Percentiles rank a stretch among this genome's conserved stretches.
Conservation (phyloP, 1,284 basidiomycete species). For the Cutaneotrichosporon arboriforme region DNA sequence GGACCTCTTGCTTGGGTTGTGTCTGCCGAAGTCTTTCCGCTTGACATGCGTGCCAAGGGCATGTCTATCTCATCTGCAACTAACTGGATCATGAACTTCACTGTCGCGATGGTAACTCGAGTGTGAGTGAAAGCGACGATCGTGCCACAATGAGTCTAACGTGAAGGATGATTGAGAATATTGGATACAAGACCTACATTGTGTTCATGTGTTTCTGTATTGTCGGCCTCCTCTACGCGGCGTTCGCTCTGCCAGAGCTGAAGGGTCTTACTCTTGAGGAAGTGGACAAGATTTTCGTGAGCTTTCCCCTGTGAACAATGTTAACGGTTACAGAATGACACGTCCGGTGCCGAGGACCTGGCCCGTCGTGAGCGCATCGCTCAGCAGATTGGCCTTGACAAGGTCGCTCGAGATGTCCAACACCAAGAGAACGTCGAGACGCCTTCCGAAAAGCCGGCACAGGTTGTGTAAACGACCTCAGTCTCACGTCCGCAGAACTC, state of each 20-base stretch:
- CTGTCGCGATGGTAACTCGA: slow-evolving; percentile 35
- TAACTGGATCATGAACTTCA: slow-evolving; percentile 43
- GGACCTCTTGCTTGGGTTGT: slow-evolving; percentile 47
- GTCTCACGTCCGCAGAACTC: background rate
- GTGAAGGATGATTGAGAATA: slow-evolving; percentile 38
- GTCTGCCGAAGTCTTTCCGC: slow-evolving; percentile 44
- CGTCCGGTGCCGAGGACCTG: slow-evolving; percentile 39
- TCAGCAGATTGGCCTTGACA: slow-evolving; percentile 46
- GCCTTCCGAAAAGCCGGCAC: background rate
- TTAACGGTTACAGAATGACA: slow-evolving; percentile 22
- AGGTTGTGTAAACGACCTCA: no score
- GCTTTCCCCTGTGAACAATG: background rate
- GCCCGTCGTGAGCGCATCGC: slow-evolving; percentile 40
- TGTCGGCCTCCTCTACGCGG: slow-evolving; percentile 38
- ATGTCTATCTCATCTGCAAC: slow-evolving; percentile 41
- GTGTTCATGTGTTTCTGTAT: slow-evolving; percentile 46
- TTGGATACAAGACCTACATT: slow-evolving; percentile 44
- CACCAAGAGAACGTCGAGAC: slow-evolving; percentile 27
- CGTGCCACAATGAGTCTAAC: slow-evolving; percentile 15
- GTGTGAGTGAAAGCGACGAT: slow-evolving; percentile 1
- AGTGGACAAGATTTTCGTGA: slow-evolving; percentile 37
- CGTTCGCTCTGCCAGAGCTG: slow-evolving; percentile 40
- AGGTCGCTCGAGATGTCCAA: slow-evolving; percentile 35
- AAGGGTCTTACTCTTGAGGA: slow-evolving; percentile 40
- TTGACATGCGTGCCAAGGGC: slow-evolving; percentile 46